phyloP scores from a whole-genome alignment of 1,284 basidiomycete genomes.

The Anthracocystis setariae region DNA sequence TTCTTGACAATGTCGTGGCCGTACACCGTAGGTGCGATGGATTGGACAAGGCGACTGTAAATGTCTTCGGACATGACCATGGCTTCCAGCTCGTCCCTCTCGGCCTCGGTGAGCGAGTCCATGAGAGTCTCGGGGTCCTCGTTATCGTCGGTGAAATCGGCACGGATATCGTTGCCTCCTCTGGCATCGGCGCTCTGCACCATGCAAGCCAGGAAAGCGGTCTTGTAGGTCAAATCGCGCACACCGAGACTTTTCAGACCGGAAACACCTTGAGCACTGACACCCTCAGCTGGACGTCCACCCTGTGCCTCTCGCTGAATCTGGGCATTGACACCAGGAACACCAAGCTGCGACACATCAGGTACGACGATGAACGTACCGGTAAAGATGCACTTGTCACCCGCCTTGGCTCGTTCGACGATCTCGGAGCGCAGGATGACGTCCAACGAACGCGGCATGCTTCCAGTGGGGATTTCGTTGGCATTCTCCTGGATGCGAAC shows the following conservation, averaged over 20 bases:
- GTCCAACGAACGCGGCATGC: slow-evolving; percentile 80
- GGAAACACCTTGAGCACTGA: slow-evolving; percentile 81
- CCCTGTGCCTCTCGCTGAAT: slow-evolving; percentile 84
- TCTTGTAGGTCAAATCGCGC: slow-evolving; percentile 95
- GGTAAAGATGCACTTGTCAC: slow-evolving; percentile 97
- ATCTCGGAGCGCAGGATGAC: slow-evolving; percentile 94
- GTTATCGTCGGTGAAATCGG: slow-evolving; percentile 88
- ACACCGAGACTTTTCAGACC: slow-evolving; percentile 95
- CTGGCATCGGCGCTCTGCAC: slow-evolving; percentile 85
- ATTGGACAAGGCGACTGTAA: slow-evolving; percentile 89
- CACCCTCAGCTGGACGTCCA: slow-evolving; percentile 74
- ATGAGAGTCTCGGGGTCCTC: slow-evolving; percentile 83
- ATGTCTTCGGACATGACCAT: slow-evolving; percentile 96
- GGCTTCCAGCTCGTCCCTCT: slow-evolving; percentile 89
- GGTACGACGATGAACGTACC: slow-evolving; percentile 98
- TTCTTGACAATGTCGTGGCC: slow-evolving; percentile 78
- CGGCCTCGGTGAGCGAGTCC: slow-evolving; percentile 86
- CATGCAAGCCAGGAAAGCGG: slow-evolving; percentile 98
- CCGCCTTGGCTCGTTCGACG: slow-evolving; percentile 96
- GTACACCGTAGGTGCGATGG: slow-evolving; percentile 97
- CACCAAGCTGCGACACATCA: slow-evolving; percentile 93
- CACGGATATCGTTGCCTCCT: slow-evolving; percentile 45
- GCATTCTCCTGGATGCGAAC: slow-evolving; percentile 99
- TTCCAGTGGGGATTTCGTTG: slow-evolving; percentile 97
- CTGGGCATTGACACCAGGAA: slow-evolving; percentile 93